These are phyloP conservation scores for Peribolospora kevripleyi DNA, from an alignment of 768 basidiomycete genomes.

Conservation along the genomic window DNA sequence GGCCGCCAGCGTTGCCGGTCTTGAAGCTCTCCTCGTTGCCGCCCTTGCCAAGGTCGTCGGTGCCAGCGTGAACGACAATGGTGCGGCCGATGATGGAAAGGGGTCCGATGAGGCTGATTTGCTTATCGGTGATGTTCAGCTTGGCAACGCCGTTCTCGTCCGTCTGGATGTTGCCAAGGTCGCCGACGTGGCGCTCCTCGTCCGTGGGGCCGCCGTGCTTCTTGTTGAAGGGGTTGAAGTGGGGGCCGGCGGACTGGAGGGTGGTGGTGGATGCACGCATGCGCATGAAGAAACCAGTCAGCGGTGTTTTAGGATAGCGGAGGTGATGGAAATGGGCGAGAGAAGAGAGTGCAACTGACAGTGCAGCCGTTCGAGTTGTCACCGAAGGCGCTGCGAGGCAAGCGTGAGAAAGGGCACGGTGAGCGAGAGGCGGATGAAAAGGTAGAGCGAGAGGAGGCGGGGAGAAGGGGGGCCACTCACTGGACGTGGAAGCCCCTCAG, in stretches of 20 bases:
- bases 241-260: slow-evolving; percentile 34
- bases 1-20: slow-evolving; percentile 46
- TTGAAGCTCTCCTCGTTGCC: slow-evolving; percentile 41
- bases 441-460: background rate
- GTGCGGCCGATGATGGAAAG: slow-evolving; percentile 46
- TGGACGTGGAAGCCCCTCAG: slow-evolving; percentile 59
- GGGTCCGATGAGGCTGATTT: slow-evolving; percentile 43
- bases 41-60: slow-evolving; percentile 56
- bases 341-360: no score
- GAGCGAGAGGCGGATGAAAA: background rate
- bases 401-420: background rate
- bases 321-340: no score
- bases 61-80: slow-evolving; percentile 46
- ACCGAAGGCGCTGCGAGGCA: slow-evolving; percentile 26
- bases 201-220: slow-evolving; percentile 42
- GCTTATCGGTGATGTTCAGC: slow-evolving; percentile 34
- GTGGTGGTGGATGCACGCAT: background rate
- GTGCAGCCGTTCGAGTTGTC: slow-evolving; percentile 41
- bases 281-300: background rate
- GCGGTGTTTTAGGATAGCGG: background rate
- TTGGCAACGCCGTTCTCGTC: slow-evolving; percentile 34
- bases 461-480: slow-evolving; percentile 24
- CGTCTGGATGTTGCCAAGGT: slow-evolving; percentile 40
- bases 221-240: slow-evolving; percentile 47
- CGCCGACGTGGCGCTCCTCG: slow-evolving; percentile 36